Evolutionary conservation across 176 grass and related monocot species (phyloP).

Genomic region (Ampelocalamus luodianensis): DNA sequence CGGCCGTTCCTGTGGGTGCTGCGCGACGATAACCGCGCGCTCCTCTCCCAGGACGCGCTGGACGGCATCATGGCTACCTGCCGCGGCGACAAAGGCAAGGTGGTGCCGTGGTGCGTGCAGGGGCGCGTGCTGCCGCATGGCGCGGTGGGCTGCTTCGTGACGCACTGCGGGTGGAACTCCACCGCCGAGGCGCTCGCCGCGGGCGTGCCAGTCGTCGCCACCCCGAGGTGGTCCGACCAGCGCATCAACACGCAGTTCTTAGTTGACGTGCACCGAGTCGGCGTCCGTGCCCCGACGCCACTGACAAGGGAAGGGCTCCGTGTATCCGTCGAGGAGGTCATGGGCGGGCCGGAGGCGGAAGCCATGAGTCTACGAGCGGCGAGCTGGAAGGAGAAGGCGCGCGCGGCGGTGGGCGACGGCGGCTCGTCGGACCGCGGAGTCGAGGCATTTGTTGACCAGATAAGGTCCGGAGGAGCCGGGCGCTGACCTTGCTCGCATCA

Average conservation of each 20-base stretch:
- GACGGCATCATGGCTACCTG: slow-evolving; percentile 2
- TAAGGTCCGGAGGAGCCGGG: neutral
- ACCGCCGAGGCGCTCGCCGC: slow-evolving; percentile 53
- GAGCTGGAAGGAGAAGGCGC: slow-evolving; percentile 37
- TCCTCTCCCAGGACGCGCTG: slow-evolving; percentile 36
- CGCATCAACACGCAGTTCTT: slow-evolving; percentile 39
- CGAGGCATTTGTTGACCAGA: slow-evolving; percentile 48
- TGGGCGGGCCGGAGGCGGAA: slow-evolving; percentile 19
- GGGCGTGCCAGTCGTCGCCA: slow-evolving; percentile 51
- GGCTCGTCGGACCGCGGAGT: slow-evolving; percentile 45
- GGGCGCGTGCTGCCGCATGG: slow-evolving; percentile 45
- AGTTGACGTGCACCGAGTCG: slow-evolving; percentile 43
- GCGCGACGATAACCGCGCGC: slow-evolving; percentile 35
- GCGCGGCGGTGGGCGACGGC: slow-evolving; percentile 26
- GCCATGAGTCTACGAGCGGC: slow-evolving; percentile 11
- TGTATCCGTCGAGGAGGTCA: slow-evolving; percentile 51
- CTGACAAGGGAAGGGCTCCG: slow-evolving; percentile 25
- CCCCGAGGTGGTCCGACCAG: slow-evolving; percentile 53
- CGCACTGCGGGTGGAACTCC: slow-evolving; percentile 82
- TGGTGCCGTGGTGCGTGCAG: slow-evolving; percentile 62
- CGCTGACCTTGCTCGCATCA: neutral
- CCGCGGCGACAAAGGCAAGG: neutral
- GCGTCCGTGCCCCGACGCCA: slow-evolving; percentile 37
- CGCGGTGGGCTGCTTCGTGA: slow-evolving; percentile 65
- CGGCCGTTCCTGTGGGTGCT: slow-evolving; percentile 65